Base-by-base conservation (phyloP, 768 basidiomycete species). In the Dentipellis fragilis region DNA sequence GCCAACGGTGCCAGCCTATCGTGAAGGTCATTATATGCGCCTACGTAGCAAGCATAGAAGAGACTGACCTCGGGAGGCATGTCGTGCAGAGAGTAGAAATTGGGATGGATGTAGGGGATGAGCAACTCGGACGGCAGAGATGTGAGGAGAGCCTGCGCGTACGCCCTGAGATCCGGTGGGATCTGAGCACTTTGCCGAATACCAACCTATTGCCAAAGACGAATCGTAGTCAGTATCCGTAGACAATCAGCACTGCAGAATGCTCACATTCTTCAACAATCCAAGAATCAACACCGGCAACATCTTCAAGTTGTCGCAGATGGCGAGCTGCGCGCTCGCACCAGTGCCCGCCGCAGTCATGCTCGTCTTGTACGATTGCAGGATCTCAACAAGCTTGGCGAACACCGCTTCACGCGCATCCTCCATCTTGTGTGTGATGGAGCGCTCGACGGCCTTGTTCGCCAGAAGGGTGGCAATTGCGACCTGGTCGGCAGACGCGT, bases 151-250 rank as follows among this genome's bases (percentile, higher is more conserved):
- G 87, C 87, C 70, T 97, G 94, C 1, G 96, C 91, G 66, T 98
- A 98, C 10, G 93, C 89, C 61, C 96, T 78, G 51, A 99, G 84
- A 72, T 99, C 96, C 9, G 95, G 89, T 36, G 95, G 93, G 68
- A 99, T 98, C 66, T 94, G 92, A 2, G 91, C 84, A 71, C 94
- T 97, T 75, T 97, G 93, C 54, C 96, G 83, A 52, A 98, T 77
- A 48, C 93, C 96, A 60, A 95, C 88, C 91, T 93, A 64, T 16
- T 57, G 29, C 10, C 37, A 52, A 19, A 22, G 35, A 10, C 29
- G 51, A 47, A 17, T 54, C 49, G 38, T 37, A 23, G 51, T 56
- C 8, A 49, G 22, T 36, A 29, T 4, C 19, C 16, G 49, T 35
- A 10, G 4, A 12, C 38, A n/a, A 22, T 8, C 16, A 35, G 19